Conservation (phyloP, 1,284 basidiomycete species). For the Chondrostereum purpureum region DNA sequence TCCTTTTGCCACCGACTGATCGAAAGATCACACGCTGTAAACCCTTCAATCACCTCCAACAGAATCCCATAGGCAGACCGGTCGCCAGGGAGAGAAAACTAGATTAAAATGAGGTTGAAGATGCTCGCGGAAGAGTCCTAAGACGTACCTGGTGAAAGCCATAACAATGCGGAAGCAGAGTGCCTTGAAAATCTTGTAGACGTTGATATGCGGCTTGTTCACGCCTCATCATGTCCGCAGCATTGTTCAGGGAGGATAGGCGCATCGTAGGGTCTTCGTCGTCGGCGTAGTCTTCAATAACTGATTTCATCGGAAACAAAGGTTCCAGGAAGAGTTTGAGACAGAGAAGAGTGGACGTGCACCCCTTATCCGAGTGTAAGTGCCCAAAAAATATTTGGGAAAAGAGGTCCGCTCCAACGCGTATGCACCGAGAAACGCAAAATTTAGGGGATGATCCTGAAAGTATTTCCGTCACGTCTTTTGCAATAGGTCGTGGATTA, state of each 20-base stretch:
- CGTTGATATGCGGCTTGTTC: constrained; percentile 8
- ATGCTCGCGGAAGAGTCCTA: too few relatives aligned
- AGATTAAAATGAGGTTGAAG: too few relatives aligned
- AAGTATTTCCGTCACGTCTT: constrained; percentile 2
- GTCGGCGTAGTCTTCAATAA: constrained; percentile 5
- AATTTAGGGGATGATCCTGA: not conserved
- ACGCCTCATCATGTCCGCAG: constrained; percentile 8
- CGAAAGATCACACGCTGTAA: not conserved
- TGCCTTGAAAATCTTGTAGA: constrained; percentile 9
- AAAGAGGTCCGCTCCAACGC: not conserved
- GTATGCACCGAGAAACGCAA: constrained; percentile 3
- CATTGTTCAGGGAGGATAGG: constrained; percentile 3
- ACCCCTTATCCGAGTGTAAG: not conserved
- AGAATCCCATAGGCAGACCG: constrained; percentile 4
- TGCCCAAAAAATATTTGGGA: constrained; percentile 9
- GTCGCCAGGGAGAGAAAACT: constrained; percentile 8
- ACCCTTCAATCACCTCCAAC: constrained; percentile 5
- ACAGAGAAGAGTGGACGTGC: not conserved
- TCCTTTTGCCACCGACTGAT: not conserved
- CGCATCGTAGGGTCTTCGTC: not conserved
- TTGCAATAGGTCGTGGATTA: not conserved
- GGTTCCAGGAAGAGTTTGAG: constrained; percentile 11
- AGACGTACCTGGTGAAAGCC: constrained; percentile 11
- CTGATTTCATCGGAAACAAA: constrained; percentile 2
- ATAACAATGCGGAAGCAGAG: constrained; percentile 10